phyloP scores from a whole-genome alignment of 1,284 basidiomycete species.

The Vanrija pseudolonga region DNA sequence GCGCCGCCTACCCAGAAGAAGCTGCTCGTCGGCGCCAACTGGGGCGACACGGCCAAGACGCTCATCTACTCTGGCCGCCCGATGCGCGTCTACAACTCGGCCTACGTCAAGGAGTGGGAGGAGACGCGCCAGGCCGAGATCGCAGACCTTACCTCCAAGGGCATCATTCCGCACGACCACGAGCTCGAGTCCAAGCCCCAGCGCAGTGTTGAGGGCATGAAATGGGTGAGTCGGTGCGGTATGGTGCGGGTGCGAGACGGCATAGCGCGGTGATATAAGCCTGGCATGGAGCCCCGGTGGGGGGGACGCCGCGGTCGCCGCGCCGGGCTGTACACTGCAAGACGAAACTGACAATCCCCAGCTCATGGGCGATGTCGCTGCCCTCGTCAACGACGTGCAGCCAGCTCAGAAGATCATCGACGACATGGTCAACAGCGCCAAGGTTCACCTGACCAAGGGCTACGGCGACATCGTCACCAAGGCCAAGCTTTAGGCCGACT shows the following conservation, averaged over 20 bases:
- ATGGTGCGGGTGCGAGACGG: too few species aligned
- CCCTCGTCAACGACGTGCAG: constrained; percentile 68
- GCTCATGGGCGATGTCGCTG: constrained; percentile 75
- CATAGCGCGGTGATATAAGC: too few species aligned
- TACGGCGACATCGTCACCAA: constrained; percentile 11
- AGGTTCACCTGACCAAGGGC: constrained; percentile 20
- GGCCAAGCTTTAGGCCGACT: constrained; percentile 18
- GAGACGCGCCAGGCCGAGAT: neutral
- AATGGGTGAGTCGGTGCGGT: constrained; percentile 59
- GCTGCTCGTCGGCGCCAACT: constrained; percentile 26
- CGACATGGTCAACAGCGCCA: constrained; percentile 56
- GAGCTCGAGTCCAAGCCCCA: constrained; percentile 63
- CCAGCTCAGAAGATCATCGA: constrained; percentile 78
- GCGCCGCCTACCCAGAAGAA: constrained; percentile 81
- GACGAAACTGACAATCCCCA: too few species aligned
- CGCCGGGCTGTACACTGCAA: too few species aligned
- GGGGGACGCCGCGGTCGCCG: too few species aligned
- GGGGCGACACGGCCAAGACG: constrained; percentile 21
- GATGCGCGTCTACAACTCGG: constrained; percentile 70
- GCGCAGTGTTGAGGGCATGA: constrained; percentile 32
- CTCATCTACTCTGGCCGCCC: constrained; percentile 71
- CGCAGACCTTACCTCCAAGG: neutral
- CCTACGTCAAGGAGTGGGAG: constrained; percentile 71
- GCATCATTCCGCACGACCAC: constrained; percentile 59
- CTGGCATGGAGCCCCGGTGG: too few species aligned